phyloP scores from a whole-genome alignment of 305 asterid species.

The Fraxinus angustifolia region DNA sequence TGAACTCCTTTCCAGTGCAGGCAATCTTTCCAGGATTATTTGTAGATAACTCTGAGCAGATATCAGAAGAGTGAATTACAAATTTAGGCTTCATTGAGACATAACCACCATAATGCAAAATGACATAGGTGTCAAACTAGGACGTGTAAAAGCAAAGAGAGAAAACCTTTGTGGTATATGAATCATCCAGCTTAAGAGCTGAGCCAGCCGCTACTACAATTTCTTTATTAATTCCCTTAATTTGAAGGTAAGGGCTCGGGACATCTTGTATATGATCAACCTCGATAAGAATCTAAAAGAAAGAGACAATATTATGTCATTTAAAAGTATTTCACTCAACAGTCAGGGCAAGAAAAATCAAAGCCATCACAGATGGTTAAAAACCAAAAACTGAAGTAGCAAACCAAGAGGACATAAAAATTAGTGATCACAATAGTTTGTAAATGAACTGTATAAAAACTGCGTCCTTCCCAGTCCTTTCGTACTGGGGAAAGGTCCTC shows the following conservation, averaged over 20 bases:
- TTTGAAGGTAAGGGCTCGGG: conserved; percentile 82
- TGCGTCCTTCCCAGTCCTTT: no score
- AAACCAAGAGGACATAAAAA: neutral
- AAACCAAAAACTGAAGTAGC: neutral
- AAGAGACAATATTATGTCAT: neutral
- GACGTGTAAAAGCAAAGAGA: neutral
- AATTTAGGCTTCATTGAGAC: conserved; percentile 2
- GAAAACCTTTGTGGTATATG: conserved; percentile 91
- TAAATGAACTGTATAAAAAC: conserved; percentile 4
- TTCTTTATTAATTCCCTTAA: conserved; percentile 85
- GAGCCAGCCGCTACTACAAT: conserved; percentile 82
- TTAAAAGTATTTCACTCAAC: neutral
- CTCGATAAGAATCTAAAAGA: conserved; percentile 77
- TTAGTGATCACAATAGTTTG: neutral
- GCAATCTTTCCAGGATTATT: conserved; percentile 74
- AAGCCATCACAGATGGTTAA: neutral
- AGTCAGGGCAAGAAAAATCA: neutral
- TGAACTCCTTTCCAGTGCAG: conserved; percentile 56
- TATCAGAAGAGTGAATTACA: conserved; percentile 21
- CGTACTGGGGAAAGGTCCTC: no score
- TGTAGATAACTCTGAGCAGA: conserved; percentile 81
- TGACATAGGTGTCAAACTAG: neutral
- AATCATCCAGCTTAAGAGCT: conserved; percentile 76
- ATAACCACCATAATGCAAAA: neutral
- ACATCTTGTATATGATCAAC: conserved; percentile 93